phyloP scores from a whole-genome alignment of 2,329 filamentous ascomycete species.

The Fusarium verticillioides region DNA sequence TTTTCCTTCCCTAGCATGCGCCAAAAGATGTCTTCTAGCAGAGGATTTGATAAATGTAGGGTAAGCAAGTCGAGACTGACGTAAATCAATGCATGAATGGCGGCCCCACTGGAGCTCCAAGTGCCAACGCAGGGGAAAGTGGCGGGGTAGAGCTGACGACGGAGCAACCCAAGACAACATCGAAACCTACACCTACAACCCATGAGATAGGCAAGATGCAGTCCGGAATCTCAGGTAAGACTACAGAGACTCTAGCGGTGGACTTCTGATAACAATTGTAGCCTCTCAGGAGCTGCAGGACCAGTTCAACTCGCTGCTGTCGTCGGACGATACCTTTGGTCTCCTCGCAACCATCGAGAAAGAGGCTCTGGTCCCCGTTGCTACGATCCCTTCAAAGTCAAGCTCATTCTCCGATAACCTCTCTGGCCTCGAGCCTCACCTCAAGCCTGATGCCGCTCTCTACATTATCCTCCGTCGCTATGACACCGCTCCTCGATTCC shows the following conservation, averaged over 20 bases:
- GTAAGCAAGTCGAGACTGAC: constrained; percentile 21
- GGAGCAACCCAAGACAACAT: constrained; percentile 28
- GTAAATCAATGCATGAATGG: constrained; percentile 18
- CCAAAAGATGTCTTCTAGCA: not conserved
- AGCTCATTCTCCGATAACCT: constrained; percentile 74
- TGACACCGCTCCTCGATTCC: constrained; percentile 65
- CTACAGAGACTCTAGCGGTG: not conserved
- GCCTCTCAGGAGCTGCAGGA: constrained; percentile 81
- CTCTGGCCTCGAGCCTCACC: constrained; percentile 67
- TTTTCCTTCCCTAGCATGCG: not conserved
- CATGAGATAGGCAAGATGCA: constrained; percentile 65
- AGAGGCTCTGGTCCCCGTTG: constrained; percentile 73
- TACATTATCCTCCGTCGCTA: constrained; percentile 81
- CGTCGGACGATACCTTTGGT: constrained; percentile 70
- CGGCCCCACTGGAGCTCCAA: constrained; percentile 39
- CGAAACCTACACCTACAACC: constrained; percentile 13
- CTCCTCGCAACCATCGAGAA: constrained; percentile 76
- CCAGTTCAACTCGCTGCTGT: constrained; percentile 77
- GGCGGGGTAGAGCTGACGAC: constrained; percentile 44
- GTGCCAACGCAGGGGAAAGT: constrained; percentile 28
- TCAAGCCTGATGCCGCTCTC: constrained; percentile 73
- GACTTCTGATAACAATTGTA: constrained; percentile 48
- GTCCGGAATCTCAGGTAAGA: constrained; percentile 80
- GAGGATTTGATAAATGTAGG: constrained; percentile 16
- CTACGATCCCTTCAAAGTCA: constrained; percentile 63